These are phyloP conservation scores for Perilla frutescens DNA, from an alignment of 257 asterid species.

Conservation along the genomic window DNA sequence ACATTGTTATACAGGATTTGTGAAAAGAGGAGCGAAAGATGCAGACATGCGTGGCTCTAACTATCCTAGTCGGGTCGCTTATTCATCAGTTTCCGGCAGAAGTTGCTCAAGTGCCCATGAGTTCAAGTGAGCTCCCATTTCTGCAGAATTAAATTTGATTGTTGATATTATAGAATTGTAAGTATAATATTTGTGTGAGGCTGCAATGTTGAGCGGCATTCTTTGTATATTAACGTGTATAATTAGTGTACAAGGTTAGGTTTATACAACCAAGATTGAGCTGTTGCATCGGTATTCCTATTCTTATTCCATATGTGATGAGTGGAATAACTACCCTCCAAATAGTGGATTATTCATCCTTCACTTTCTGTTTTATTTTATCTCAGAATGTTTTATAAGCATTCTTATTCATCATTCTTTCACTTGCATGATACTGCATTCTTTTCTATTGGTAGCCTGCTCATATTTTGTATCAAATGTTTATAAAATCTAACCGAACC, in stretches of 20 bases:
- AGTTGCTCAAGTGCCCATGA: constrained; percentile 5
- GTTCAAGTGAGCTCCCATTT: constrained; percentile 18
- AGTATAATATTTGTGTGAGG: constrained; percentile 20
- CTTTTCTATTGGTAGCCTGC: too few species aligned
- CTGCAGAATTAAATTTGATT: constrained; percentile 23
- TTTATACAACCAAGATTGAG: constrained; percentile 11
- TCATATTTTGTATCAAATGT: too few species aligned
- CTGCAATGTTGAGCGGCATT: constrained; percentile 26
- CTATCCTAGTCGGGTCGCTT: not conserved
- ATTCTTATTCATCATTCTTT: too few species aligned
- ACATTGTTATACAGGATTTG: not conserved
- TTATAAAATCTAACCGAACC: too few species aligned
- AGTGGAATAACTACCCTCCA: constrained; percentile 5
- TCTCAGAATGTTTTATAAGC: too few species aligned
- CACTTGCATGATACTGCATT: too few species aligned
- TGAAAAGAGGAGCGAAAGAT: not conserved
- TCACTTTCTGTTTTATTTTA: too few species aligned
- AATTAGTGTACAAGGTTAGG: constrained; percentile 6
- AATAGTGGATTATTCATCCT: constrained; percentile 3
- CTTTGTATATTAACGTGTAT: constrained; percentile 39
- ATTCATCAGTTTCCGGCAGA: not conserved
- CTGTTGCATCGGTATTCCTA: not conserved
- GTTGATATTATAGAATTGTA: constrained; percentile 25
- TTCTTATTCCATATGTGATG: constrained; percentile 28
- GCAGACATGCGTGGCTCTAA: not conserved